Conservation (phyloP, 176 grass and related monocot species). For the Zizania latifolia region DNA sequence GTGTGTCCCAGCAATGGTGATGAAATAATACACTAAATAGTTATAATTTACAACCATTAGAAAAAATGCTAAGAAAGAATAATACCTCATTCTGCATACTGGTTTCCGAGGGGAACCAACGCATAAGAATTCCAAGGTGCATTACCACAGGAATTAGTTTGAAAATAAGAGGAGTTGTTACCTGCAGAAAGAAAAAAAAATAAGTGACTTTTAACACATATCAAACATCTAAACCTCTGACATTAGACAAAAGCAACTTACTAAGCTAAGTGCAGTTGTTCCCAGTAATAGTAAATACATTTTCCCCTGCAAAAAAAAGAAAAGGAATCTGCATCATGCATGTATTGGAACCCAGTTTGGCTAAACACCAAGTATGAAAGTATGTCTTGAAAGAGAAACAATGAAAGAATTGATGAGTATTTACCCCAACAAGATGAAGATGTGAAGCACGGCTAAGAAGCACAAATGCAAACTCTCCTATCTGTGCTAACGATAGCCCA, state of each 20-base stretch:
- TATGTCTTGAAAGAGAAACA: slow-evolving; percentile 11
- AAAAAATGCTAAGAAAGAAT: slow-evolving; percentile 21
- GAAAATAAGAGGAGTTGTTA: slow-evolving; percentile 95
- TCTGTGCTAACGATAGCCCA: slow-evolving; percentile 96
- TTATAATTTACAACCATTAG: neutral
- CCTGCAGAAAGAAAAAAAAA: slow-evolving; percentile 42
- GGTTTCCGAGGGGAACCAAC: slow-evolving; percentile 76
- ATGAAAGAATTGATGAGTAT: slow-evolving; percentile 14
- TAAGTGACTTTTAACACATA: slow-evolving; percentile 12
- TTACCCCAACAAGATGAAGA: slow-evolving; percentile 96
- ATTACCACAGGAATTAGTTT: slow-evolving; percentile 95
- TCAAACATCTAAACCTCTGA: slow-evolving; percentile 6
- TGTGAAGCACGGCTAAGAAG: slow-evolving; percentile 94
- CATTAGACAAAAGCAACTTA: slow-evolving; percentile 31
- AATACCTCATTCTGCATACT: slow-evolving; percentile 84
- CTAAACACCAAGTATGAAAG: neutral
- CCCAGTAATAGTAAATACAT: slow-evolving; percentile 98
- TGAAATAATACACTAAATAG: neutral
- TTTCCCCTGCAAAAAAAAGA: slow-evolving; percentile 62
- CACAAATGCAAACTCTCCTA: slow-evolving; percentile 99
- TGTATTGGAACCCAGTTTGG: neutral
- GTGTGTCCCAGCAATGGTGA: neutral
- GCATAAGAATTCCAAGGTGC: slow-evolving; percentile 95
- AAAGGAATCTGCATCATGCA: slow-evolving; percentile 6
- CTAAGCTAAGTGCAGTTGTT: slow-evolving; percentile 96